Conservation (phyloP, 1,139 yeast genomes). For the Candida glucosophila region DNA sequence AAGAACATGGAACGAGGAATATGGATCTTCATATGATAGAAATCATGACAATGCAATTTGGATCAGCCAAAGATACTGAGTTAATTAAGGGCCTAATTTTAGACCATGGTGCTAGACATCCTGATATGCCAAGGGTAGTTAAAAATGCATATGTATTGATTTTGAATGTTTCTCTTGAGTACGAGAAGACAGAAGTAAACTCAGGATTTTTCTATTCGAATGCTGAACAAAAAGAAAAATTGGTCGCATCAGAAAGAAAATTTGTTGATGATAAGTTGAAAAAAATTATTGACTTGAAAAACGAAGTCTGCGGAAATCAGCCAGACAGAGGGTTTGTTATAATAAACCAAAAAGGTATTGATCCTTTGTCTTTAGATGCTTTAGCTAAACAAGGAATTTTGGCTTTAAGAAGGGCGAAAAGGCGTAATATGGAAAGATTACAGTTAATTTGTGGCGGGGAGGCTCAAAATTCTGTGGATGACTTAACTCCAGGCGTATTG, state of each 20-base stretch:
- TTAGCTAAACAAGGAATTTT: conserved; percentile 88
- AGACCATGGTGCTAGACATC: conserved; percentile 99
- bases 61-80: conserved; percentile 74
- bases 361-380: conserved; percentile 94
- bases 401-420: conserved; percentile 94
- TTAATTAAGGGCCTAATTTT: conserved; percentile 84
- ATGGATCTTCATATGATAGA: conserved; percentile 96
- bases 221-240: conserved; percentile 93
- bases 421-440: conserved; percentile 98
- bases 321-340: conserved; percentile 79
- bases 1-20: conserved; percentile 39
- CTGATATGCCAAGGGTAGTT: conserved; percentile 93
- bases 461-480: conserved; percentile 97
- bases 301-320: conserved; percentile 78
- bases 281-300: conserved; percentile 87
- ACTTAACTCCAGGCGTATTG: conserved; percentile 70
- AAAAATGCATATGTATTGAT: conserved; percentile 80
- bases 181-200: conserved; percentile 96
- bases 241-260: conserved; percentile 87
- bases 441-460: conserved; percentile 96
- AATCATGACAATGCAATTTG: conserved; percentile 96
- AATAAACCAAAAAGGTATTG: conserved; percentile 97
- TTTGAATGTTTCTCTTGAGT: conserved; percentile 88
- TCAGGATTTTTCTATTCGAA: conserved; percentile 91
- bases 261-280: conserved; percentile 91